Evolutionary conservation across 2,329 filamentous ascomycete species (phyloP).

Genomic region (Mycosphaerella arachidis): DNA sequence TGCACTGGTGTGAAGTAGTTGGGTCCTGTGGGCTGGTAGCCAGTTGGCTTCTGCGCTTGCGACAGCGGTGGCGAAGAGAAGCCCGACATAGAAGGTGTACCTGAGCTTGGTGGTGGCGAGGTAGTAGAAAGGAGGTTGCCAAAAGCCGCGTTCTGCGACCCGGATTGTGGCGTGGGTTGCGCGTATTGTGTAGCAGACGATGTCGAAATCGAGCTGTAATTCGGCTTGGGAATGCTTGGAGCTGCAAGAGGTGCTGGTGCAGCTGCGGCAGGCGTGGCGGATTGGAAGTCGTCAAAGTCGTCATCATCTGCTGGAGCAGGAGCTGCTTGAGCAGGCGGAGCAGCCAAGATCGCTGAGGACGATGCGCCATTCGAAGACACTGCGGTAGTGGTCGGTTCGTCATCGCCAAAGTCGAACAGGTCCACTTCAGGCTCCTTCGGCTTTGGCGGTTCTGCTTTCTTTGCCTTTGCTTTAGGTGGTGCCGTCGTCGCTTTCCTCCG

Average conservation of each 20-base stretch:
- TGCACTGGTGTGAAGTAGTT: conserved; percentile 92
- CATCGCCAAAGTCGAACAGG: conserved; percentile 80
- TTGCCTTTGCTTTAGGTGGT: conserved; percentile 40
- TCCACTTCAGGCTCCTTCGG: conserved; percentile 86
- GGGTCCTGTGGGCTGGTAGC: conserved; percentile 72
- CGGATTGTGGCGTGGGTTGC: conserved; percentile 79
- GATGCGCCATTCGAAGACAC: conserved; percentile 43
- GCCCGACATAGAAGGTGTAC: conserved; percentile 31
- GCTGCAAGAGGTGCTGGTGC: conserved; percentile 41
- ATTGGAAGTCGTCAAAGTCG: conserved; percentile 97
- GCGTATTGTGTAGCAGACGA: conserved; percentile 66
- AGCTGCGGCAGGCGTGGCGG: conserved; percentile 60
- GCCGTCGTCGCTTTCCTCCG: conserved; percentile 49
- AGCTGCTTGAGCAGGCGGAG: conserved; percentile 18
- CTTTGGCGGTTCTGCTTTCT: conserved; percentile 68
- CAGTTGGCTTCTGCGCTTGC: conserved; percentile 50
- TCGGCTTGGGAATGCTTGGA: conserved; percentile 33
- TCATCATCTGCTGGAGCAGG: conserved; percentile 48
- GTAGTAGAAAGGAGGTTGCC: conserved; percentile 79
- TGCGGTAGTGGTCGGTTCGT: conserved; percentile 54
- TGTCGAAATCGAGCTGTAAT: conserved; percentile 41
- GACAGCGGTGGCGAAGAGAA: conserved; percentile 40
- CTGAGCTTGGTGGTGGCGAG: conserved; percentile 61
- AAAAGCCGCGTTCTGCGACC: conserved; percentile 72
- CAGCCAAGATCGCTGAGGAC: conserved; percentile 22